Evolutionary conservation across 441 rosid species (phyloP).

Genomic region (Gossypium gossypioides): DNA sequence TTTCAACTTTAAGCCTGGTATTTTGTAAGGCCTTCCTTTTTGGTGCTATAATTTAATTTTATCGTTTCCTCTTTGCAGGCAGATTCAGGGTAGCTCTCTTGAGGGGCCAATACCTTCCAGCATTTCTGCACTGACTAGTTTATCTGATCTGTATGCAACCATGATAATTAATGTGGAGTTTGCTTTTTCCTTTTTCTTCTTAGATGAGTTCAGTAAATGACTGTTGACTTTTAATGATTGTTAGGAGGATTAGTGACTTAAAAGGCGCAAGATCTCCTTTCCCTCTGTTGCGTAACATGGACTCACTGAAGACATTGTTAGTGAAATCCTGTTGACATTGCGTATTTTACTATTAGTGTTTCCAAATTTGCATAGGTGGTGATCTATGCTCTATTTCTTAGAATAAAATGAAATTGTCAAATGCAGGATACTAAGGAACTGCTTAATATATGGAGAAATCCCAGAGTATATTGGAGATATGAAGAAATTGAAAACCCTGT

Average conservation of each 20-base stretch:
- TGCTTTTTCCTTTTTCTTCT: neutral
- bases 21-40: neutral
- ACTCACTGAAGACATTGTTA: constrained; percentile 67
- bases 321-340: constrained; percentile 19
- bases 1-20: neutral
- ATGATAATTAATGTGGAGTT: constrained; percentile 2
- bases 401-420: neutral
- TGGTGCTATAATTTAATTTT: neutral
- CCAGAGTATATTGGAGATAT: constrained; percentile 50
- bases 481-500: constrained; percentile 65
- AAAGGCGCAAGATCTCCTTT: constrained; percentile 48
- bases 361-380: neutral
- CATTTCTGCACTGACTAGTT: constrained; percentile 50
- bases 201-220: neutral
- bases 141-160: constrained; percentile 62
- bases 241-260: constrained; percentile 76
- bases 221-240: constrained; percentile 11
- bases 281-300: constrained; percentile 40
- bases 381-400: neutral
- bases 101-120: constrained; percentile 72
- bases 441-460: constrained; percentile 52
- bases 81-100: constrained; percentile 63
- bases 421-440: constrained; percentile 59
- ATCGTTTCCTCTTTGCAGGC: constrained; percentile 34
- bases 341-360: neutral